Conservation (phyloP, 352 stramenopile species). For the Pythium myriotylum region DNA sequence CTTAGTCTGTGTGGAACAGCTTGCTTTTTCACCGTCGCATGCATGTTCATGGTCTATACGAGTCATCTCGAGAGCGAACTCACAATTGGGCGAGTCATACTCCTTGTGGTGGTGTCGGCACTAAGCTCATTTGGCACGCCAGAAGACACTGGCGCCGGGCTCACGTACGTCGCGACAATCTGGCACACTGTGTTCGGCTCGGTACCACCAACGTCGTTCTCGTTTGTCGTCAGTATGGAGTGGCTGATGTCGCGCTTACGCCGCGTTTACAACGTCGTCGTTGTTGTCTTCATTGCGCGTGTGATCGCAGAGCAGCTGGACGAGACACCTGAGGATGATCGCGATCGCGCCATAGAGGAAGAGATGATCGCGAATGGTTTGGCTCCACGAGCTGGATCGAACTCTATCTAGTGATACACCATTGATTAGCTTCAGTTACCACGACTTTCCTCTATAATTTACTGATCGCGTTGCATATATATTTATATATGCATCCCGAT, state of each 20-base stretch:
- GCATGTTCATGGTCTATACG: slow-evolving; percentile 69
- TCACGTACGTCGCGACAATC: slow-evolving; percentile 63
- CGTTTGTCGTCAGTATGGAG: slow-evolving; percentile 48
- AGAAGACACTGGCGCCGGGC: slow-evolving; percentile 31
- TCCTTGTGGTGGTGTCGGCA: slow-evolving; percentile 45
- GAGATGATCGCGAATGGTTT: neutral
- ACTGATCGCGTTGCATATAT: too few species aligned
- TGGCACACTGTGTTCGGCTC: slow-evolving; percentile 48
- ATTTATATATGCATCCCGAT: too few species aligned
- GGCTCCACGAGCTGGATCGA: too few species aligned
- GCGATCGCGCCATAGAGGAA: slow-evolving; percentile 39
- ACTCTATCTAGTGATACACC: too few species aligned
- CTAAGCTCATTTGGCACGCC: slow-evolving; percentile 58
- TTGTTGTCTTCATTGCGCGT: slow-evolving; percentile 63
- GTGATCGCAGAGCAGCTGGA: slow-evolving; percentile 74
- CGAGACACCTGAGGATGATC: slow-evolving; percentile 71
- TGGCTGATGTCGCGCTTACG: slow-evolving; percentile 60
- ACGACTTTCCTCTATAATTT: too few species aligned
- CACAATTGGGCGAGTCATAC: slow-evolving; percentile 42
- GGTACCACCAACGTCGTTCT: slow-evolving; percentile 43
- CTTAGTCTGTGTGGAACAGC: slow-evolving; percentile 55
- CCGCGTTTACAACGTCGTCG: slow-evolving; percentile 63
- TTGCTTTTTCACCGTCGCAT: slow-evolving; percentile 52
- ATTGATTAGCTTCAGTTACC: too few species aligned
- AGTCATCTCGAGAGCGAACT: slow-evolving; percentile 43